Percentiles rank a stretch among this genome's conserved stretches.
These are phyloP conservation scores for Heterotrichella gracilis DNA, from an alignment of 352 stramenopile genomes.

Conservation along the genomic window DNA sequence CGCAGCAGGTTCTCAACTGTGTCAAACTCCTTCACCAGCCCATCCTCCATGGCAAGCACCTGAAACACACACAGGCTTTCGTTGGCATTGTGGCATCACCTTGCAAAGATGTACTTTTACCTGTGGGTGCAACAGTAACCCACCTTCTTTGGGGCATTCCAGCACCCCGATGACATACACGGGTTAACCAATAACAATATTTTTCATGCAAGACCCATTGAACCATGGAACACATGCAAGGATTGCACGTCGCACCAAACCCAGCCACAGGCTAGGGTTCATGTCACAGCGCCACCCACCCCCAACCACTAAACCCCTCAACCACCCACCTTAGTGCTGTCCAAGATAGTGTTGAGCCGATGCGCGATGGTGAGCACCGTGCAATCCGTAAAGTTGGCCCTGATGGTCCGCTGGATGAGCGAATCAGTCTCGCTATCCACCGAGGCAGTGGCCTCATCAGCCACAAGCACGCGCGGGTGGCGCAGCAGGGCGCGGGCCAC, in stretches of 20 bases:
- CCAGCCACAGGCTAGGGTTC: too few relatives aligned
- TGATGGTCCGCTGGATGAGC: constrained; percentile 44
- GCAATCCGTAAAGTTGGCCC: constrained; percentile 23
- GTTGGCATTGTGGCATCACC: too few relatives aligned
- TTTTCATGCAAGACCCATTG: too few relatives aligned
- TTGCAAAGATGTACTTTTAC: too few relatives aligned
- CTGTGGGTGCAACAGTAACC: too few relatives aligned
- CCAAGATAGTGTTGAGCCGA: constrained; percentile 35
- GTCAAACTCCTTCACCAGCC: constrained; percentile 31
- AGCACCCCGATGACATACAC: too few relatives aligned
- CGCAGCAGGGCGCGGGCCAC: constrained; percentile 37
- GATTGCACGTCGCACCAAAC: too few relatives aligned
- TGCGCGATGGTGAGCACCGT: constrained; percentile 43
- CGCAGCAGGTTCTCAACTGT: constrained; percentile 25
- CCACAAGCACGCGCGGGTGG: constrained; percentile 32
- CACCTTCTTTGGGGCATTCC: too few relatives aligned
- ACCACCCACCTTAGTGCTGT: constrained; percentile 25
- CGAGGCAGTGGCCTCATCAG: constrained; percentile 46
- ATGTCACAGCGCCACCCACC: constrained; percentile 31
- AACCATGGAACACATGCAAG: too few relatives aligned
- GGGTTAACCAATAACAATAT: too few relatives aligned
- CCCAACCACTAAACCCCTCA: constrained; percentile 73
- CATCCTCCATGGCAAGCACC: constrained; percentile 42
- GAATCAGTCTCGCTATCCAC: constrained; percentile 48
- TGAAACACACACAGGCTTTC: too few relatives aligned